Evolutionary conservation across 225 moss, liverwort and hornwort species (phyloP).

Genomic region (Thuidium tamariscinum): DNA sequence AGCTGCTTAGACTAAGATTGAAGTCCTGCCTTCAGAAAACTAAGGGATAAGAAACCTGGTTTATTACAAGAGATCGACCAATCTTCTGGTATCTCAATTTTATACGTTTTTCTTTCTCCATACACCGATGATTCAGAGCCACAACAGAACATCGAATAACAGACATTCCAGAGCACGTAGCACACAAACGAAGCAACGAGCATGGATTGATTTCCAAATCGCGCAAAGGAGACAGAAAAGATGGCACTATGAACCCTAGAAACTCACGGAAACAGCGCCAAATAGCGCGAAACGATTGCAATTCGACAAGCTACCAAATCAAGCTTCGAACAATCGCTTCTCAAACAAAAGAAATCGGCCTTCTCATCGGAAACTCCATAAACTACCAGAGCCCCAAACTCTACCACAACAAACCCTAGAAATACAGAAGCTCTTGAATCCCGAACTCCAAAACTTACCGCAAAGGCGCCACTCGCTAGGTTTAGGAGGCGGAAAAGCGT

Average conservation of each 20-base stretch:
- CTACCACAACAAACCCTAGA: background rate
- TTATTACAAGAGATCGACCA: background rate
- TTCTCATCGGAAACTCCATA: background rate
- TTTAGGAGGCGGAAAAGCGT: slow-evolving; percentile 14
- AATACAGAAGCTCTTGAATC: background rate
- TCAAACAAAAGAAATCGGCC: background rate
- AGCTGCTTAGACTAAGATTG: background rate
- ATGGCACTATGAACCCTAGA: background rate
- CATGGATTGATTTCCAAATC: background rate
- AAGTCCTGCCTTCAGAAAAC: background rate
- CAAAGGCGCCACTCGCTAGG: slow-evolving; percentile 45
- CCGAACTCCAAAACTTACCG: slow-evolving; percentile 1
- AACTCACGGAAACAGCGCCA: background rate
- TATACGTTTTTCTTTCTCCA: background rate
- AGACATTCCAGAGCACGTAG: background rate
- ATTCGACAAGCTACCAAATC: background rate
- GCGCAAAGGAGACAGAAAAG: background rate
- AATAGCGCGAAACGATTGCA: background rate
- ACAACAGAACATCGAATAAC: no score
- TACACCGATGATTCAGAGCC: background rate
- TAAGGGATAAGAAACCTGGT: background rate
- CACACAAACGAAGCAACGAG: background rate
- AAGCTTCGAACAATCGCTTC: background rate
- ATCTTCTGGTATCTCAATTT: background rate
- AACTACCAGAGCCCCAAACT: background rate